A percentile compares a stretch with the other conserved stretches of the same genome.
Conservation (phyloP, 306 rosid genomes). For the Vicia villosa region DNA sequence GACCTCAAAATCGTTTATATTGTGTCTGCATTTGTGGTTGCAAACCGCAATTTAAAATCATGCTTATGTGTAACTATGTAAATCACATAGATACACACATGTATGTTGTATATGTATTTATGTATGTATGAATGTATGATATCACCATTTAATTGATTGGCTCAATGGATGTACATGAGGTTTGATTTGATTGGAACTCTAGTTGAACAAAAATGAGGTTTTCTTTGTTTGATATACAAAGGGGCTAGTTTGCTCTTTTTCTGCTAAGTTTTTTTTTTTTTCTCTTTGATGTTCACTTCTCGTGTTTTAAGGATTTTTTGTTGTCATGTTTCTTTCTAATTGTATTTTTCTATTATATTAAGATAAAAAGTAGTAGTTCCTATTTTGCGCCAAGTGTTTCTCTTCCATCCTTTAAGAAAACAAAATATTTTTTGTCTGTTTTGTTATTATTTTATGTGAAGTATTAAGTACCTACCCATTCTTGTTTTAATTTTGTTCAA, state of each 20-base stretch:
- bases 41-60: background rate
- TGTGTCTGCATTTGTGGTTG: background rate
- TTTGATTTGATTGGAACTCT: slow-evolving; percentile 26
- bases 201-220: slow-evolving; percentile 1
- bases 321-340: background rate
- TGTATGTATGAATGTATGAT: background rate
- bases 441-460: slow-evolving; percentile 6
- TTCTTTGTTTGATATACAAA: background rate
- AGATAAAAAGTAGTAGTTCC: slow-evolving; percentile 5
- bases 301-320: slow-evolving; percentile 17
- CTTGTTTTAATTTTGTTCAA: slow-evolving; percentile 24
- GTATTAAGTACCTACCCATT: background rate
- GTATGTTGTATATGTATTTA: background rate
- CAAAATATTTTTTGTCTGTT: slow-evolving; percentile 11
- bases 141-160: slow-evolving; percentile 22
- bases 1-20: background rate
- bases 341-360: slow-evolving; percentile 21
- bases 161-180: slow-evolving; percentile 11
- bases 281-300: slow-evolving; percentile 28
- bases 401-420: slow-evolving; percentile 15
- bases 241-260: slow-evolving; percentile 16
- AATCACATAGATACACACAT: background rate
- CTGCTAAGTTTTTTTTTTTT: background rate
- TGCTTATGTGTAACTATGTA: background rate
- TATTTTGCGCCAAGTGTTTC: slow-evolving; percentile 20